A percentile compares a stretch with the other conserved stretches of the same genome.
Evolutionary conservation across 1,284 basidiomycete species (phyloP).

Genomic region (Marasmius fiardii): DNA sequence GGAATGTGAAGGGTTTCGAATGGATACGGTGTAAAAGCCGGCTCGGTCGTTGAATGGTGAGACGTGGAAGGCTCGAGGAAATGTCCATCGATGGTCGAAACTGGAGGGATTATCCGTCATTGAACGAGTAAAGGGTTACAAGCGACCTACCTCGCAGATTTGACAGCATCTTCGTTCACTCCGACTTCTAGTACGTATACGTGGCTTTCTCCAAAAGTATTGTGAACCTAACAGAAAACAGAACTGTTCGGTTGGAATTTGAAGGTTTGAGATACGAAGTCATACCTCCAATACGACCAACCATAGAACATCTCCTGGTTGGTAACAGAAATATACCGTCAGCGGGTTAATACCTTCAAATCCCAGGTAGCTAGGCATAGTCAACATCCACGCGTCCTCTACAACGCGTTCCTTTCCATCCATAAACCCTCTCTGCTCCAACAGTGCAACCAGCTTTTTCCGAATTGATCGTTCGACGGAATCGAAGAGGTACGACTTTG

Average conservation of each 20-base stretch:
- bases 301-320: slow-evolving; percentile 33
- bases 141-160: not conserved
- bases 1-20: slow-evolving; percentile 41
- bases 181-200: slow-evolving; percentile 53
- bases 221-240: slow-evolving; percentile 62
- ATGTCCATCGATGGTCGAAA: slow-evolving; percentile 69
- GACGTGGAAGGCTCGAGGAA: slow-evolving; percentile 73
- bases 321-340: slow-evolving; percentile 71
- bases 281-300: slow-evolving; percentile 57
- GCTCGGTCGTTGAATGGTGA: slow-evolving; percentile 79
- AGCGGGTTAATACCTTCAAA: slow-evolving; percentile 76
- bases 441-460: slow-evolving; percentile 35
- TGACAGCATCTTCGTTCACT: slow-evolving; percentile 37
- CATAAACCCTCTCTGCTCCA: slow-evolving; percentile 29
- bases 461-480: slow-evolving; percentile 27
- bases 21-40: slow-evolving; percentile 60
- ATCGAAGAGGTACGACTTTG: slow-evolving; percentile 43
- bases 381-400: slow-evolving; percentile 66
- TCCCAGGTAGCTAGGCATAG: slow-evolving; percentile 71
- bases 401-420: slow-evolving; percentile 23
- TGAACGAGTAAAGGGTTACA: not conserved
- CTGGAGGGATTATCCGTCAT: slow-evolving; percentile 23
- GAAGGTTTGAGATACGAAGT: too few species aligned
- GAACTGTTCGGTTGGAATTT: too few species aligned
- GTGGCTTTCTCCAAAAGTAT: slow-evolving; percentile 76